A percentile compares a stretch with the other conserved stretches of the same genome.
Evolutionary conservation across 2,329 filamentous ascomycete genomes (phyloP).

Genomic region (Apiospora koreana): DNA sequence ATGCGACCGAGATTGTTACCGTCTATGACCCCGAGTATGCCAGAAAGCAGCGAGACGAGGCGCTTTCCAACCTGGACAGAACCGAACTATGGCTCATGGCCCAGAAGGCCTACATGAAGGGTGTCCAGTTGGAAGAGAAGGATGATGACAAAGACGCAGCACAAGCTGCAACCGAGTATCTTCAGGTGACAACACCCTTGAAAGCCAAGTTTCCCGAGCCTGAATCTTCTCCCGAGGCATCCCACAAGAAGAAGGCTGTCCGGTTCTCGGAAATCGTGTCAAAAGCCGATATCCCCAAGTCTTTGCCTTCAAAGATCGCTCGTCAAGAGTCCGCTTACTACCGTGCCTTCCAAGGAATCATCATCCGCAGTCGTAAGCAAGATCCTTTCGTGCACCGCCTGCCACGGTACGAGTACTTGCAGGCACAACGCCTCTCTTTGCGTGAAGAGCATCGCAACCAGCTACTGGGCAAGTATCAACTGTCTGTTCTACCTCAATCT

Average conservation of each 20-base stretch:
- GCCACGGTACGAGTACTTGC: constrained; percentile 84
- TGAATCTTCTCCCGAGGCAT: constrained; percentile 25
- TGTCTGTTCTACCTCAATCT: constrained; percentile 67
- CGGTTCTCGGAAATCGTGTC: constrained; percentile 65
- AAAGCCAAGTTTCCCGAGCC: constrained; percentile 28
- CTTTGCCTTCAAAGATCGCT: constrained; percentile 52
- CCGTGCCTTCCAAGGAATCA: constrained; percentile 78
- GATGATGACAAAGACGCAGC: constrained; percentile 34
- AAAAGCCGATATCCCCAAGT: constrained; percentile 47
- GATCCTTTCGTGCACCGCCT: constrained; percentile 87
- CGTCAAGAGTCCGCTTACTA: constrained; percentile 80
- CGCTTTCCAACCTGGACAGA: constrained; percentile 75
- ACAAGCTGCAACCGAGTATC: constrained; percentile 38
- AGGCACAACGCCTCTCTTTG: constrained; percentile 77
- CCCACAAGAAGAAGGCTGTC: constrained; percentile 68
- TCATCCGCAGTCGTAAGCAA: constrained; percentile 62
- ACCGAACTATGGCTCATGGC: constrained; percentile 85
- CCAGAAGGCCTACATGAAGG: constrained; percentile 75
- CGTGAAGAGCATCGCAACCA: constrained; percentile 74
- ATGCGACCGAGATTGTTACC: constrained; percentile 64
- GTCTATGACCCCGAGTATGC: constrained; percentile 78
- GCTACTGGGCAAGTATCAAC: constrained; percentile 81
- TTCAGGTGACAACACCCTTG: constrained; percentile 32
- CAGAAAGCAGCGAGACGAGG: constrained; percentile 69
- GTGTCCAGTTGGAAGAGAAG: constrained; percentile 58